phyloP scores from a whole-genome alignment of 441 rosid genomes.

The Brassica hybrid region DNA sequence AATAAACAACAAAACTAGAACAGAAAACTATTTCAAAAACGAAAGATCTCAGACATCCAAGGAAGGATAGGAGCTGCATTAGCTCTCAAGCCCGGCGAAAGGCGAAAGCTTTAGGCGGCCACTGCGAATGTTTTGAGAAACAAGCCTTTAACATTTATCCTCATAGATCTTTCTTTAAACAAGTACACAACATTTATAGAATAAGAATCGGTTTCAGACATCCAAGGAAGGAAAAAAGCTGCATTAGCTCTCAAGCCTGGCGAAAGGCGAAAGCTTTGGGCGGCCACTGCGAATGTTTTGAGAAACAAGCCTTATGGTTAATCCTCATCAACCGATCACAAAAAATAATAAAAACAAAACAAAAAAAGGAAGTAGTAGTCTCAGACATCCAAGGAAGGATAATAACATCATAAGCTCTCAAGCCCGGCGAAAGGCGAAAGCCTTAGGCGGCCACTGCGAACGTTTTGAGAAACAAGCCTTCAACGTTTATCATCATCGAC shows the following conservation, averaged over 20 bases:
- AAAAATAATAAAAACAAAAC: too few relatives aligned
- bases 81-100: conserved; percentile 83
- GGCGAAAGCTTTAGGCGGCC: conserved; percentile 85
- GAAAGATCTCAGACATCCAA: conserved; percentile 36
- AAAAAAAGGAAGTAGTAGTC: too few relatives aligned
- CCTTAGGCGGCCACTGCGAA: conserved; percentile 90
- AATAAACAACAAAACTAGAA: neutral
- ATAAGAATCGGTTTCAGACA: conserved; percentile 39
- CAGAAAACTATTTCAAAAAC: neutral
- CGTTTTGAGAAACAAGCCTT: conserved; percentile 74
- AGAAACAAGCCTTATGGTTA: conserved; percentile 69
- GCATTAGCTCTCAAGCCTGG: conserved; percentile 83
- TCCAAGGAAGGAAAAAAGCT: conserved; percentile 48
- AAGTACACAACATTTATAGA: neutral
- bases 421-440: conserved; percentile 83
- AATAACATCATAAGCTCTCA: conserved; percentile 74
- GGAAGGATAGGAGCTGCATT: conserved; percentile 52
- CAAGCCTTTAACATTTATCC: conserved; percentile 46
- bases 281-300: conserved; percentile 92
- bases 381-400: conserved; percentile 97
- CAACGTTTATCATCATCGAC: too few relatives aligned
- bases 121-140: conserved; percentile 87
- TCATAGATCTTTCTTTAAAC: conserved; percentile 1
- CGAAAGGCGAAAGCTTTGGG: conserved; percentile 77
- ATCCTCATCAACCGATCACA: too few relatives aligned